Conservation (phyloP, 768 basidiomycete species). For the Panellus pusillus region DNA sequence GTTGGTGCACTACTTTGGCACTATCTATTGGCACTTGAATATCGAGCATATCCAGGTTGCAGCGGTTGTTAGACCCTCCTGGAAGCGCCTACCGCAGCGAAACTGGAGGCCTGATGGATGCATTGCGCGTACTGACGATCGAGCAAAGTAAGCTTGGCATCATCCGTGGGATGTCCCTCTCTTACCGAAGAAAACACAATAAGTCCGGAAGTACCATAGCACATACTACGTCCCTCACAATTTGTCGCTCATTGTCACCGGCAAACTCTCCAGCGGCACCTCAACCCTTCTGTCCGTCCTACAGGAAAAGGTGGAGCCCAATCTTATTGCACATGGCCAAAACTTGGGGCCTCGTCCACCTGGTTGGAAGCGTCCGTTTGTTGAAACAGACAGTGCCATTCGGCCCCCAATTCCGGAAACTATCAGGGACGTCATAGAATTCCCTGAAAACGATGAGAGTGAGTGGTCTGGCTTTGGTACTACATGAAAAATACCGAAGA, state of each 20-base stretch:
- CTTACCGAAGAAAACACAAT: constrained; percentile 9
- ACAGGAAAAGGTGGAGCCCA: constrained; percentile 81
- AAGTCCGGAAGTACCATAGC: constrained; percentile 87
- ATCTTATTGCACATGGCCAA: constrained; percentile 73
- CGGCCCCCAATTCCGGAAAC: constrained; percentile 52
- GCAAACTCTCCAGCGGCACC: constrained; percentile 79
- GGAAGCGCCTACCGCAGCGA: constrained; percentile 93
- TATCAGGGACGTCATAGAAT: constrained; percentile 72
- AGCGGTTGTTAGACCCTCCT: constrained; percentile 76
- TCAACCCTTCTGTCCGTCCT: constrained; percentile 76
- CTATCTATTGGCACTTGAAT: neutral
- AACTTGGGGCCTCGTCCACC: constrained; percentile 66
- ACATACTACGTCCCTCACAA: constrained; percentile 95
- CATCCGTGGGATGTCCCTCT: neutral
- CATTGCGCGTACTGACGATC: constrained; percentile 78
- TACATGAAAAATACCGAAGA: neutral
- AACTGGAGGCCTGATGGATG: constrained; percentile 95
- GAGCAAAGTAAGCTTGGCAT: constrained; percentile 69
- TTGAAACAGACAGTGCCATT: constrained; percentile 81
- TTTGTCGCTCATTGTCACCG: constrained; percentile 82
- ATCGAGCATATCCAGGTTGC: constrained; percentile 47
- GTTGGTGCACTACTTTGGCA: constrained; percentile 40
- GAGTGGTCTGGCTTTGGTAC: constrained; percentile 18
- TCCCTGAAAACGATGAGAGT: constrained; percentile 96
- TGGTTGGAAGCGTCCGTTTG: constrained; percentile 92